Conservation (phyloP, 2,329 filamentous ascomycete genomes). For the Diaporthe nobilis region DNA sequence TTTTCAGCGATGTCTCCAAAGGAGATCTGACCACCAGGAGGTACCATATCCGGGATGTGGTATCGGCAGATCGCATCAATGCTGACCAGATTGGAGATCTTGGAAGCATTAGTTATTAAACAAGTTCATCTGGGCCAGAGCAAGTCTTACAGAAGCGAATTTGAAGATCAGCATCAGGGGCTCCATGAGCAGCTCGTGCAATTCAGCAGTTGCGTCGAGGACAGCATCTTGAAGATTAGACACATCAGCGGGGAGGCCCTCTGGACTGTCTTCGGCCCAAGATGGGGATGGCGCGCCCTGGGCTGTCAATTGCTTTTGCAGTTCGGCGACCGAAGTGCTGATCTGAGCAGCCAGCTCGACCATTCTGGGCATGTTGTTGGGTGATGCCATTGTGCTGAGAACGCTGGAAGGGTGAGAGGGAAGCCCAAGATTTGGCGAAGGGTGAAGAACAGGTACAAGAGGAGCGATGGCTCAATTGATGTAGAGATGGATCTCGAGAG, state of each 20-base stretch:
- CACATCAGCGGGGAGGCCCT: not conserved
- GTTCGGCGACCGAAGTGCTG: not conserved
- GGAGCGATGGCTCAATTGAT: not conserved
- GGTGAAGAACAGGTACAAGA: not conserved
- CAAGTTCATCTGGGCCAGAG: not conserved
- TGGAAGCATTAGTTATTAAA: not conserved
- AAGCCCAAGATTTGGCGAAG: not conserved
- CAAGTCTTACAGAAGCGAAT: not conserved
- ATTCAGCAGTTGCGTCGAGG: constrained; percentile 14
- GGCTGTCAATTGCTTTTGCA: not conserved
- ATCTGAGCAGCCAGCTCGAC: constrained; percentile 24
- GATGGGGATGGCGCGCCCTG: constrained; percentile 7
- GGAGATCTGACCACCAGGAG: not conserved
- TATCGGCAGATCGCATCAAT: constrained; percentile 16
- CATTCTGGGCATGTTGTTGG: not conserved
- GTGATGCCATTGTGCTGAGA: not conserved
- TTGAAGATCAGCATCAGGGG: constrained; percentile 21
- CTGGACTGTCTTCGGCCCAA: constrained; percentile 3
- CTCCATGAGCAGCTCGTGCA: constrained; percentile 17
- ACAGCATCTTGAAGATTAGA: constrained; percentile 5
- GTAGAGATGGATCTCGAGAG: not conserved
- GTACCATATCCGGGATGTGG: constrained; percentile 11
- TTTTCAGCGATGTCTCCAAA: not conserved
- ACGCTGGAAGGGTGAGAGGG: not conserved
- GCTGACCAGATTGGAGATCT: constrained; percentile 21